These are phyloP conservation scores for Apium graveolens DNA, from an alignment of 129 eudicot genomes.

Conservation along the genomic window DNA sequence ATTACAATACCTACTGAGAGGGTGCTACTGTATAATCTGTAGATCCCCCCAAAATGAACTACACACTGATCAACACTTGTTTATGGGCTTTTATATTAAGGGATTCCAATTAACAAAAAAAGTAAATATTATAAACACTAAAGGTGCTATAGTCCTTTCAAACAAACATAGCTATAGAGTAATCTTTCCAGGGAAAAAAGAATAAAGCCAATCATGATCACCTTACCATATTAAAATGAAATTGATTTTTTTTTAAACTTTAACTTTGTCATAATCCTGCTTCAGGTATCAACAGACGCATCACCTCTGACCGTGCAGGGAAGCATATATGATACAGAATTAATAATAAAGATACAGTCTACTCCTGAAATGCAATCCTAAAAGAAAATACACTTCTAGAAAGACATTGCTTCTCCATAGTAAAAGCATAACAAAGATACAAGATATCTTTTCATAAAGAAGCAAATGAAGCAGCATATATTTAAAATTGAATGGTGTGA, in stretches of 20 bases:
- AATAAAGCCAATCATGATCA: neutral
- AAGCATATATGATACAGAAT: neutral
- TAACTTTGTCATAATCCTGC: neutral
- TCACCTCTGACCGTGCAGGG: neutral
- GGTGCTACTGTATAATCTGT: neutral
- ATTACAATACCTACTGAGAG: neutral
- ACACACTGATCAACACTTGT: too few species aligned
- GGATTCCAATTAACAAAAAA: too few species aligned
- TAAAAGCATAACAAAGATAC: neutral
- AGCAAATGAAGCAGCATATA: slow-evolving; percentile 3
- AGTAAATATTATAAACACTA: too few species aligned
- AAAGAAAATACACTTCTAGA: neutral
- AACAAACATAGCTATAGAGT: neutral
- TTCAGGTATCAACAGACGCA: neutral
- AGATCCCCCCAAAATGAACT: too few species aligned
- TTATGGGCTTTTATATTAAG: too few species aligned
- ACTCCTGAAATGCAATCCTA: neutral
- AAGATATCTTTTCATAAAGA: neutral
- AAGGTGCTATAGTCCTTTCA: neutral
- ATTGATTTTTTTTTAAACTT: neutral
- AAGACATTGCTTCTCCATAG: neutral
- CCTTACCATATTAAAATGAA: neutral
- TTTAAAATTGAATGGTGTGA: neutral
- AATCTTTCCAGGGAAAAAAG: neutral
- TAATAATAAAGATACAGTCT: neutral